Conservation (phyloP, 139 green algal genomes). For the Chlorella sp. region DNA sequence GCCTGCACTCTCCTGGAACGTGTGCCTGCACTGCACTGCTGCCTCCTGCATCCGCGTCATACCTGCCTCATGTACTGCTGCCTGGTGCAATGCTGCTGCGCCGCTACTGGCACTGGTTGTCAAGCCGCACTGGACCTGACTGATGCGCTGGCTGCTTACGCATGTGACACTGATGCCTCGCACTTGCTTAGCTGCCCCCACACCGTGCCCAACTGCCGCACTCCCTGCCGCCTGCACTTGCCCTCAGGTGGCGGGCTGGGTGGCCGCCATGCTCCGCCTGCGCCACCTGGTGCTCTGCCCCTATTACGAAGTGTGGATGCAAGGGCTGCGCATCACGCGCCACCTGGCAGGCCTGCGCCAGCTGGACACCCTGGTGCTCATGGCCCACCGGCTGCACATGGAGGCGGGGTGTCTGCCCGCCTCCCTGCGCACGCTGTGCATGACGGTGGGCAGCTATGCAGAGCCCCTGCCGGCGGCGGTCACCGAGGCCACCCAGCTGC, state of each 20-base stretch:
- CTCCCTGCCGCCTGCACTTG: too few species aligned
- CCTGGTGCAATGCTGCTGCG: not conserved
- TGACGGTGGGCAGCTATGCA: not conserved
- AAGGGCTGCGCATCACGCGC: not conserved
- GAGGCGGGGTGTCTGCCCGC: not conserved
- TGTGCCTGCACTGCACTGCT: too few species aligned
- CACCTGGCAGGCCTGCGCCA: not conserved
- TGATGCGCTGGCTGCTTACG: not conserved
- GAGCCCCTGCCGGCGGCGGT: not conserved
- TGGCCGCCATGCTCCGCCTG: not conserved
- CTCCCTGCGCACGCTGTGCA: not conserved
- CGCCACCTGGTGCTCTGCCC: not conserved
- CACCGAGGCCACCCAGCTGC: not conserved
- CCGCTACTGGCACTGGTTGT: not conserved
- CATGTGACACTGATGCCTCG: too few species aligned
- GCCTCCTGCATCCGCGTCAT: too few species aligned
- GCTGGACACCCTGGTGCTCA: not conserved
- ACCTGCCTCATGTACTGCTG: too few species aligned
- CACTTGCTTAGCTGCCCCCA: too few species aligned
- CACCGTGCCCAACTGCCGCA: not conserved
- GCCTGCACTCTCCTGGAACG: not conserved
- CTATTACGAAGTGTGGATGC: not conserved
- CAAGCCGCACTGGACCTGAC: too few species aligned
- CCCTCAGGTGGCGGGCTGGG: not conserved
- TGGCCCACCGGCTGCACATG: not conserved